Evolutionary conservation across 1,139 yeast genomes (phyloP).

Genomic region (Hyphopichia wangnamkhiaoensis): DNA sequence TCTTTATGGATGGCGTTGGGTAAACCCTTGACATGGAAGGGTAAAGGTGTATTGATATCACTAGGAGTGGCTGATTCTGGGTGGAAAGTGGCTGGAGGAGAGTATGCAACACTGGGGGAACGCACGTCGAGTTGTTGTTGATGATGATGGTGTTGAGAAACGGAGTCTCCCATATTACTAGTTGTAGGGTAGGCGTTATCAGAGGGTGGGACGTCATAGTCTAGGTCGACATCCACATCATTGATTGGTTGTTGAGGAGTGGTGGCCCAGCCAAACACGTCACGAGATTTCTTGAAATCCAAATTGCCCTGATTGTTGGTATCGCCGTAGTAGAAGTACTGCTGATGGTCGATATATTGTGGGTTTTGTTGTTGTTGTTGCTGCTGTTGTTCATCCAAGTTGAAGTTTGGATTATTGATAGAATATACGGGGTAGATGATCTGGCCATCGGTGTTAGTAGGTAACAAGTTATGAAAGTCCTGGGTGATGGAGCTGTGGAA

Average conservation of each 20-base stretch:
- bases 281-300: background rate
- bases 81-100: constrained; percentile 1
- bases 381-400: background rate
- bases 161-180: too few species aligned
- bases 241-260: background rate
- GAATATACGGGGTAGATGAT: constrained; percentile 45
- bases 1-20: constrained; percentile 18
- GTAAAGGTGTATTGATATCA: too few species aligned
- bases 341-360: background rate
- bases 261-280: background rate
- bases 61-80: background rate
- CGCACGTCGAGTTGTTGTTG: too few species aligned
- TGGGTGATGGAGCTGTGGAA: constrained; percentile 22
- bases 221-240: too few species aligned
- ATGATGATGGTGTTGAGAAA: too few species aligned
- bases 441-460: constrained; percentile 19
- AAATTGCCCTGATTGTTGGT: background rate
- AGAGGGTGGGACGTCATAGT: too few species aligned
- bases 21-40: constrained; percentile 11
- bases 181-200: too few species aligned
- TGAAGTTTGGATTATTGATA: constrained; percentile 12
- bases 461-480: constrained; percentile 30
- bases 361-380: background rate
- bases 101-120: too few species aligned
- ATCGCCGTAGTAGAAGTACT: too few species aligned